Conservation (phyloP, 116 monocot species). For the Phalaenopsis hybrid region DNA sequence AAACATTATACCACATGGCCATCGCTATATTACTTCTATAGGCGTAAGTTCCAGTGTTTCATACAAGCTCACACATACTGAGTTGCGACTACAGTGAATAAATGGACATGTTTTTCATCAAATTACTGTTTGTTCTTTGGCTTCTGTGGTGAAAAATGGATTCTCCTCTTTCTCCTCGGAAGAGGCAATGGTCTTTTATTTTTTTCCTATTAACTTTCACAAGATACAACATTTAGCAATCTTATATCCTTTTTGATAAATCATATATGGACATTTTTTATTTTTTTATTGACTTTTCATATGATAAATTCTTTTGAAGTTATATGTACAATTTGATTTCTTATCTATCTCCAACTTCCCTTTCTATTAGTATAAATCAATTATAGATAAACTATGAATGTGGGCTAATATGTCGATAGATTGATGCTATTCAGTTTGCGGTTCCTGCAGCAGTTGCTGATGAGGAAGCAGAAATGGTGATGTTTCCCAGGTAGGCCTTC, state of each 20-base stretch:
- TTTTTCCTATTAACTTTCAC: not conserved
- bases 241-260: not conserved
- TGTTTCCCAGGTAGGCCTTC: slow-evolving; percentile 28
- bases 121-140: not conserved
- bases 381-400: not conserved
- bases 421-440: slow-evolving; percentile 25
- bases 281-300: not conserved
- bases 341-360: not conserved
- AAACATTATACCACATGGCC: not conserved
- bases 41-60: not conserved
- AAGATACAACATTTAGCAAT: not conserved
- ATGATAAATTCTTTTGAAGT: not conserved
- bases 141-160: too few species aligned
- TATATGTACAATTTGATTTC: not conserved
- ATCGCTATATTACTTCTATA: not conserved
- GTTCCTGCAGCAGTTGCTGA: slow-evolving; percentile 24
- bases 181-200: not conserved
- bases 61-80: not conserved
- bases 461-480: slow-evolving; percentile 29
- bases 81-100: not conserved
- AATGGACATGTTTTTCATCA: not conserved
- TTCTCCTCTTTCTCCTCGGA: not conserved
- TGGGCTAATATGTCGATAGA: not conserved
- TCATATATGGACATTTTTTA: not conserved
- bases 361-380: not conserved